Evolutionary conservation across 495 filamentous ascomycete genomes (phyloP).

Genomic region (Penicillium tannophilum): DNA sequence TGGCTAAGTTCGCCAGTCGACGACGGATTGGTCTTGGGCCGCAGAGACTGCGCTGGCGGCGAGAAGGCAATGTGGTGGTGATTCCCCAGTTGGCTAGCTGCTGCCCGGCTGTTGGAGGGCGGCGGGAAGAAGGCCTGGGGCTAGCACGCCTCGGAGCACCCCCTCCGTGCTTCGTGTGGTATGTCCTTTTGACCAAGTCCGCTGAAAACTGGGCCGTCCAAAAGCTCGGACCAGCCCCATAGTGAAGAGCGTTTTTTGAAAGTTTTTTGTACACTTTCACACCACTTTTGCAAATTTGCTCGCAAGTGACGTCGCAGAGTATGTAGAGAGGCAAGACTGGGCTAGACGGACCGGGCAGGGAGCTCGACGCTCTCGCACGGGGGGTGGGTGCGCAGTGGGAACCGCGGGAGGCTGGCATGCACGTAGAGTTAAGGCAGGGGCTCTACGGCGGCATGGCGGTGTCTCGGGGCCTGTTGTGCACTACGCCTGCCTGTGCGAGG

Average conservation of each 20-base stretch:
- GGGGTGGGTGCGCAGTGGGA: background rate
- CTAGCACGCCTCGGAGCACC: too few species aligned
- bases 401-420: background rate
- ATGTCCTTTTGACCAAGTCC: background rate
- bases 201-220: background rate
- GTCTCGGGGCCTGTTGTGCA: background rate
- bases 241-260: constrained; percentile 10
- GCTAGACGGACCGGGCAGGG: background rate
- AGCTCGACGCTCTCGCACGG: background rate
- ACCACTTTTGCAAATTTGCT: background rate
- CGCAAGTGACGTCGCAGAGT: constrained; percentile 21
- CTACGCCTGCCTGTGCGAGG: too few species aligned
- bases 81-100: background rate
- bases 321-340: constrained; percentile 20
- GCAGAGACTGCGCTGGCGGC: too few species aligned
- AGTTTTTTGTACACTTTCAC: constrained; percentile 7
- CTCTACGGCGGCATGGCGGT: background rate
- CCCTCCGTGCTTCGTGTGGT: background rate
- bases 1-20: background rate
- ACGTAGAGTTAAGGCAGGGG: background rate
- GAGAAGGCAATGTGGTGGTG: background rate
- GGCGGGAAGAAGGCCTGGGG: too few species aligned
- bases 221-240: constrained; percentile 17
- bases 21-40: background rate
- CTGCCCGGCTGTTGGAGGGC: too few species aligned